Base-by-base conservation (phyloP, 1,284 basidiomycete genomes). In the Amylostereum chailletii region DNA sequence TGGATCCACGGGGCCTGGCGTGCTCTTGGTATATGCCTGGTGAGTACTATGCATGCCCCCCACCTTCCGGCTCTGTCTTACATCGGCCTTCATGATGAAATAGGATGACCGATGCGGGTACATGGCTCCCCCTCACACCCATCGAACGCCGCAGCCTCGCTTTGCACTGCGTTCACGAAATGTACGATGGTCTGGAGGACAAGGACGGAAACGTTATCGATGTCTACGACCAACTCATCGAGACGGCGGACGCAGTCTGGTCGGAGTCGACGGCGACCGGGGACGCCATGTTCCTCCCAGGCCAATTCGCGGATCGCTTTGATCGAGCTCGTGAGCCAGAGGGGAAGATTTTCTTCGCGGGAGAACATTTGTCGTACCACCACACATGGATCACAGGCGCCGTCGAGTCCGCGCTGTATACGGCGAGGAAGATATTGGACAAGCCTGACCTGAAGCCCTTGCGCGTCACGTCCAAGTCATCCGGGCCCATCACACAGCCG, bases 321-420 rank as follows among this genome's bases (percentile, higher is more conserved):
- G 57, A 57, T 10, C 48, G 48, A 1, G 55, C 54, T 10, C 55
- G 59, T 19, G 36, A 32, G 34, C 52, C 53, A n/a, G 60, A 61
- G 45, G 55, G 55, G 0, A 55, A 53, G 45, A 42, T 61, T 31
- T 55, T 49, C 45, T 61, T 61, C 26, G 60, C 60, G 1, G 60
- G 60, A 6, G 60, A 61, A 37, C 60, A 61, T 39, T 51, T 60
- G n/a, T 57, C 56, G 3, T 51, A 47, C 10, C 60, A 61, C 41
- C 60, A 61, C 33, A 60, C 58, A 1, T 61, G 60, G 60, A 61
- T 61, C 42, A 49, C 60, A 2, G 60, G 60, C 9, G 60, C 57
- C 30, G 19, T 55, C 8, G 53, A 52, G 44, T 55, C 54, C 0
- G 48, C 54, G 29, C 48, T 47, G 42, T 43, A 50, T 36, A 54